Evolutionary conservation across 768 basidiomycete genomes (phyloP).

Genomic region (Amanita phalloides): DNA sequence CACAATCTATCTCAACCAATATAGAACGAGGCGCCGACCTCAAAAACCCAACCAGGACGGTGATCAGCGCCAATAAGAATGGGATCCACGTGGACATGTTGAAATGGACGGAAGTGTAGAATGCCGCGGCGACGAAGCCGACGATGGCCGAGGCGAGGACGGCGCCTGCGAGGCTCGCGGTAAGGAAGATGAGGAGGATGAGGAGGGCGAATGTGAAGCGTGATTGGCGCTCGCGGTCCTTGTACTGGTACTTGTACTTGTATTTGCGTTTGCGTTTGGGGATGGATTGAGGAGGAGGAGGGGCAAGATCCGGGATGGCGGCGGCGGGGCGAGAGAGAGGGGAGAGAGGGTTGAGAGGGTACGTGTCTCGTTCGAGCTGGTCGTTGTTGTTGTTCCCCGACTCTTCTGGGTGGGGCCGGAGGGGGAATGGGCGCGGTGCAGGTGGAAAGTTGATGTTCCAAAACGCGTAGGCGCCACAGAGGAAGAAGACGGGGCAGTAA

Average conservation of each 20-base stretch:
- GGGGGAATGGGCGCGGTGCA: slow-evolving; percentile 5
- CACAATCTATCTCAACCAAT: background rate
- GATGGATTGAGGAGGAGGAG: background rate
- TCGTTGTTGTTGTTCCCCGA: background rate
- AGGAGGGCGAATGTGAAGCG: slow-evolving; percentile 36
- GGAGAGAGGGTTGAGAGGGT: slow-evolving; percentile 5
- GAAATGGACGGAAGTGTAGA: slow-evolving; percentile 33
- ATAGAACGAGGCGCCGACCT: slow-evolving; percentile 17
- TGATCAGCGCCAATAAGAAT: slow-evolving; percentile 31
- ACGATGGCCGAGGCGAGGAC: slow-evolving; percentile 35
- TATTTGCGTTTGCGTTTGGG: background rate
- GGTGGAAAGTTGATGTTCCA: slow-evolving; percentile 42
- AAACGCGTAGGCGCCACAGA: slow-evolving; percentile 39
- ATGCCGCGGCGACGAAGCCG: slow-evolving; percentile 31
- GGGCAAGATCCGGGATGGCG: background rate
- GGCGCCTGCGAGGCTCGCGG: slow-evolving; percentile 32
- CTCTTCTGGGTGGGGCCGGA: background rate
- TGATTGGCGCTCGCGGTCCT: slow-evolving; percentile 28
- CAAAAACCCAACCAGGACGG: slow-evolving; percentile 29
- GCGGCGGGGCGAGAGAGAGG: too few species aligned
- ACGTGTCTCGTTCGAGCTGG: background rate
- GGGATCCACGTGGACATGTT: slow-evolving; percentile 48
- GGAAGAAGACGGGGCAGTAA: slow-evolving; percentile 37
- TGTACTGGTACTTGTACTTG: background rate
- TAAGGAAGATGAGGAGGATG: slow-evolving; percentile 30